Conservation (phyloP, 202 grass and related monocot genomes). For the Setaria italica region DNA sequence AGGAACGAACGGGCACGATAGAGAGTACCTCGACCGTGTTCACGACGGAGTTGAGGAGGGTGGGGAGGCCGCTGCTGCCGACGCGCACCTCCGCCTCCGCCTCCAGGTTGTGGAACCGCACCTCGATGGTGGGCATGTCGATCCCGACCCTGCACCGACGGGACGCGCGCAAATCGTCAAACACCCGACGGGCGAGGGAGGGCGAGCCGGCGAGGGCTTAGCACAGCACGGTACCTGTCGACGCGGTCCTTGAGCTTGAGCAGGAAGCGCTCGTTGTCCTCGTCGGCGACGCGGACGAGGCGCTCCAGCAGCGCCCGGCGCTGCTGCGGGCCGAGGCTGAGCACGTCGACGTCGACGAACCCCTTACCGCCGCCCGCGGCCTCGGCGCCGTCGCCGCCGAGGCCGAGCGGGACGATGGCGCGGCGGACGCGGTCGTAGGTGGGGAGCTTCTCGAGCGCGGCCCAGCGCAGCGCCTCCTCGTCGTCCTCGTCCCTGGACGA, state of each 20-base stretch:
- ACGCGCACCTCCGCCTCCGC: conserved; percentile 71
- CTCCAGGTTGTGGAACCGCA: conserved; percentile 73
- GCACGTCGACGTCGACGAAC: conserved; percentile 61
- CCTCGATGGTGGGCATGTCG: conserved; percentile 80
- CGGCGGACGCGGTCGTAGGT: conserved; percentile 66
- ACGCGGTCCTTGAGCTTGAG: conserved; percentile 67
- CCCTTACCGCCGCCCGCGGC: background rate
- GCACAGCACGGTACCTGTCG: conserved; percentile 39
- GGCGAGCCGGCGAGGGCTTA: too few relatives aligned
- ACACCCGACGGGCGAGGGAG: background rate
- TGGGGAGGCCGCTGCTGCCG: conserved; percentile 81
- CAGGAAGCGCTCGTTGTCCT: conserved; percentile 71
- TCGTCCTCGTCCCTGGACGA: conserved; percentile 63
- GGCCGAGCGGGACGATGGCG: conserved; percentile 37
- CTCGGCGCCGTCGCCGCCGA: background rate
- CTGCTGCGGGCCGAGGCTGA: conserved; percentile 45
- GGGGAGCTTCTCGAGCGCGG: conserved; percentile 66
- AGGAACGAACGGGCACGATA: background rate
- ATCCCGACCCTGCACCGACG: conserved; percentile 63
- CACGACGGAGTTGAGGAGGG: conserved; percentile 67
- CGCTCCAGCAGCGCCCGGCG: conserved; percentile 56
- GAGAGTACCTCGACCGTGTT: conserved; percentile 70
- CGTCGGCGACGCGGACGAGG: conserved; percentile 61
- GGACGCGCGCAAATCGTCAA: background rate
- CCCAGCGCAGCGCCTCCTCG: conserved; percentile 75